These are phyloP conservation scores for Blastobotrys petasosporus DNA, from an alignment of 1,139 yeast species.

Conservation along the genomic window DNA sequence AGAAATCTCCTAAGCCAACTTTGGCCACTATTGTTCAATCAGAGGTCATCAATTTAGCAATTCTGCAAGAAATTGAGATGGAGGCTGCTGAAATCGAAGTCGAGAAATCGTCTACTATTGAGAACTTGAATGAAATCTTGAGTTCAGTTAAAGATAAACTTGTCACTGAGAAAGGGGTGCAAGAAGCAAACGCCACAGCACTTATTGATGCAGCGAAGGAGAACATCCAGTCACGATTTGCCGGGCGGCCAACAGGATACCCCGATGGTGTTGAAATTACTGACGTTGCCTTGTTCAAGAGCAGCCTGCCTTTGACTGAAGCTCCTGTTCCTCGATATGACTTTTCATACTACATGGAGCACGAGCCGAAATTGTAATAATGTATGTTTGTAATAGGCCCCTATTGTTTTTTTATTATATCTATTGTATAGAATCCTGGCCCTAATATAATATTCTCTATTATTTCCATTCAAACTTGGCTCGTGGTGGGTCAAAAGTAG, in stretches of 20 bases:
- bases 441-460: too few relatives aligned
- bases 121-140: conserved; percentile 6
- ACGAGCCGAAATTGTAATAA: conserved; percentile 9
- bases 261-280: conserved; percentile 23
- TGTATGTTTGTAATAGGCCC: too few relatives aligned
- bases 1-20: conserved; percentile 29
- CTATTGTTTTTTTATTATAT: too few relatives aligned
- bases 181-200: conserved; percentile 11
- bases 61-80: conserved; percentile 57
- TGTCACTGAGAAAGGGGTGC: conserved; percentile 6
- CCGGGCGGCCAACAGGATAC: conserved; percentile 13
- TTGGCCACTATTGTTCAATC: conserved; percentile 19
- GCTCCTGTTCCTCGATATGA: conserved; percentile 34
- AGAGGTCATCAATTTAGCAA: conserved; percentile 47
- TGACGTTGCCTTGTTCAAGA: conserved; percentile 29
- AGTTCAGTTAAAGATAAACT: conserved; percentile 2
- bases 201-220: conserved; percentile 16
- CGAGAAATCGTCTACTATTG: conserved; percentile 16
- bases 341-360: conserved; percentile 21
- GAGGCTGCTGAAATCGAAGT: conserved; percentile 23
- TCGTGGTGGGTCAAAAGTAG: too few relatives aligned
- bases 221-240: conserved; percentile 12
- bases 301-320: conserved; percentile 26
- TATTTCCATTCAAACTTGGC: too few relatives aligned
- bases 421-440: too few relatives aligned